Evolutionary conservation across 805 yeast species (phyloP).

Genomic region (Candida boleticola): DNA sequence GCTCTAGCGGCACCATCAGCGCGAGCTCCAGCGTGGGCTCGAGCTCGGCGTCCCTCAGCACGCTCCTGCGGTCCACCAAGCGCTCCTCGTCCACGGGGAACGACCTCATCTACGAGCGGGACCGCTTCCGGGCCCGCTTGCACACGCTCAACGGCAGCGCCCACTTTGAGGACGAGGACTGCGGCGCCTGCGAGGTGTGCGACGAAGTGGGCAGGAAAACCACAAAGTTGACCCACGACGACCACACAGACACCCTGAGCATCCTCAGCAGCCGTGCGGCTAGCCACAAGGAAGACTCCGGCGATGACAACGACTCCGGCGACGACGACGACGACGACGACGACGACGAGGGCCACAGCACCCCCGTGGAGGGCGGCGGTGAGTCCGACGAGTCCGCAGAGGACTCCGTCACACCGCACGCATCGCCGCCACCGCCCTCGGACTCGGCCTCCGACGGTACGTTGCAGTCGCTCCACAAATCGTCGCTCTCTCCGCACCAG

Average conservation of each 20-base stretch:
- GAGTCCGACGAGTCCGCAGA: no score
- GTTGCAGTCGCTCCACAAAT: no score
- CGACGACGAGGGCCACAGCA: no score
- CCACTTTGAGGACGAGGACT: conserved; percentile 7
- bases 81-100: conserved; percentile 40
- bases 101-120: conserved; percentile 39
- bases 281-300: no score
- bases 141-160: conserved; percentile 26
- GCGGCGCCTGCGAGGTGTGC: conserved; percentile 29
- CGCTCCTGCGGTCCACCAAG: conserved; percentile 19
- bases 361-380: no score
- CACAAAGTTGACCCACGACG: conserved; percentile 27
- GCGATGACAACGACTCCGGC: no score
- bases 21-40: conserved; percentile 3
- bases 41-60: conserved; percentile 6
- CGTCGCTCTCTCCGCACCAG: no score
- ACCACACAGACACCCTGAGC: no score
- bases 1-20: background rate
- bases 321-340: no score
- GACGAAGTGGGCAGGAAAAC: conserved; percentile 37
- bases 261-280: no score
- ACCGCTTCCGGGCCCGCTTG: conserved; percentile 39
- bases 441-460: background rate
- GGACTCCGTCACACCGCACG: background rate
- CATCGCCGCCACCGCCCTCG: background rate